Base-by-base conservation (phyloP, 129 eudicot genomes). In the Apium graveolens region DNA sequence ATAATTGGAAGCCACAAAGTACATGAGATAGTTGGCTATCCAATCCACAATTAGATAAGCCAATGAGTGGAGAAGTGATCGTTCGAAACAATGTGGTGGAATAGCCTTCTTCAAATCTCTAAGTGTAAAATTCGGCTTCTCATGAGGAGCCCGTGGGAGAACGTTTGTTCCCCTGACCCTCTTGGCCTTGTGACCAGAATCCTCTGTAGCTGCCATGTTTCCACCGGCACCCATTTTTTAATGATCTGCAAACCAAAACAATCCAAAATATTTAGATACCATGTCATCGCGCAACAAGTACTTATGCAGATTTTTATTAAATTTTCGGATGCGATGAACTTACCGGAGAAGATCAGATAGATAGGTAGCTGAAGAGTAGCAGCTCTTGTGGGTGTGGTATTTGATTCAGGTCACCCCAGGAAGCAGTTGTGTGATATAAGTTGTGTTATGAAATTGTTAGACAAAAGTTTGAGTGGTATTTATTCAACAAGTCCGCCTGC, bases 41-140 rank as follows among this genome's bases (percentile, higher is more conserved):
- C 68, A 12, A 13, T 84, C 87, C 31, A 78, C 80, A 0, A 84
- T 63, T 17, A 84, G 76, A 41, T 74, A 77, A 44, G 75, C 63
- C 9, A 74, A 21, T 0, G 87, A 84, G 63, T 78, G 82, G 3
- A 65, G 6, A 18, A 84, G 84, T 27, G 81, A 77, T 17, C 84
- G 81, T 18, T 76, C 78, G 77, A 84, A 84, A 62, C 87, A 84
- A 60, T 84, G 87, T 12, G 87, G 87, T n/a, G 87, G 87, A 4
- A 84, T 78, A 1, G 84, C 87, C 81, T 84, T 84, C 72, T 77
- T 84, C n/a, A 84, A 68, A 39, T 84, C 87, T 2, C 84, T 65
- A 8, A 84, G 81, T 37, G 79, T 80, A 76, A 84, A 84, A 9
- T 83, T 80, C 5, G 87, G 87, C 31, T 77, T 80, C 3, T 73